These are phyloP conservation scores for Aphanomyces euteiches DNA, from an alignment of 352 stramenopile genomes.

Conservation along the genomic window DNA sequence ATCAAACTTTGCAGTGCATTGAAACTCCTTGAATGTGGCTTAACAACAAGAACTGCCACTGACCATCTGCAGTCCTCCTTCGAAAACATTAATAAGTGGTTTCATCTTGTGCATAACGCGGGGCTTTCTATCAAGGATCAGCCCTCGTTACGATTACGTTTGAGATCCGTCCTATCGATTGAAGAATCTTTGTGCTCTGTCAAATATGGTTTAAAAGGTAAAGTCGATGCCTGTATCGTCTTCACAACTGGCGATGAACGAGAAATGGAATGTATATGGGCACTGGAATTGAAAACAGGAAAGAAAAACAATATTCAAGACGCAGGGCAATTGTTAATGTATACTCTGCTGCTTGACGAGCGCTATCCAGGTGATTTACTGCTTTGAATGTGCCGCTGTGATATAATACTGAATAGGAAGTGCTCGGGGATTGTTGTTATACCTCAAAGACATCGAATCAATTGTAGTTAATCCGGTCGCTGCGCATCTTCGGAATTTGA, in stretches of 20 bases:
- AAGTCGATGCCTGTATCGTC: slow-evolving; percentile 67
- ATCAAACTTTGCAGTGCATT: slow-evolving; percentile 43
- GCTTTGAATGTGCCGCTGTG: slow-evolving; percentile 30
- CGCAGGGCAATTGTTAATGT: slow-evolving; percentile 85
- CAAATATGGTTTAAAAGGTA: slow-evolving; percentile 79
- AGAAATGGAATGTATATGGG: slow-evolving; percentile 23
- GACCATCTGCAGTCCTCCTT: slow-evolving; percentile 41
- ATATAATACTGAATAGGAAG: slow-evolving; percentile 25
- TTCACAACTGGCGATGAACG: slow-evolving; percentile 33
- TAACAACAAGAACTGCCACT: slow-evolving; percentile 56
- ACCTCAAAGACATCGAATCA: slow-evolving; percentile 63
- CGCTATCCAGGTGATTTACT: slow-evolving; percentile 50
- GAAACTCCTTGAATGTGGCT: slow-evolving; percentile 57
- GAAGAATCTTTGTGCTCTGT: slow-evolving; percentile 86
- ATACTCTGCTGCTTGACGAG: slow-evolving; percentile 78
- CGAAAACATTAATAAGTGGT: slow-evolving; percentile 8
- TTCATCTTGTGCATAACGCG: not conserved
- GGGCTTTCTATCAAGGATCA: not conserved
- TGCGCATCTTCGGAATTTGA: slow-evolving; percentile 54
- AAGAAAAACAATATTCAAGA: slow-evolving; percentile 59
- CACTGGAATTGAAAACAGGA: slow-evolving; percentile 87
- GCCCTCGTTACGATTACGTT: not conserved
- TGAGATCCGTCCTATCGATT: slow-evolving; percentile 48
- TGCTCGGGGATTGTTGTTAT: slow-evolving; percentile 59
- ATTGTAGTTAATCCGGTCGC: slow-evolving; percentile 59